These are phyloP conservation scores for Colletotrichum sp. DNA, from an alignment of 2,329 filamentous ascomycete genomes.

Conservation along the genomic window DNA sequence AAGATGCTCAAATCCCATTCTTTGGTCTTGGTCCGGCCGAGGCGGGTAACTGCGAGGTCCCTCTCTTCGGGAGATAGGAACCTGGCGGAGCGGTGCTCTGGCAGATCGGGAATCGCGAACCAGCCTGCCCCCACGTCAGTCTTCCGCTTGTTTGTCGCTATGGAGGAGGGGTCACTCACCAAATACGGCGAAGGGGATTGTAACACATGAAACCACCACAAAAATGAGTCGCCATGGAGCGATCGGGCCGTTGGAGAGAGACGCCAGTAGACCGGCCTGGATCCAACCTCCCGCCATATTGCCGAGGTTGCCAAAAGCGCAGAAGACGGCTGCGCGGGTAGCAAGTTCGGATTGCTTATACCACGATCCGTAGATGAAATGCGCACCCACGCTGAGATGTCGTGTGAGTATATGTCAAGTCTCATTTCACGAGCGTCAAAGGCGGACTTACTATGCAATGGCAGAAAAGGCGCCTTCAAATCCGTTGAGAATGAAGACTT, in stretches of 20 bases:
- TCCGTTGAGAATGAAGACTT: conserved; percentile 47
- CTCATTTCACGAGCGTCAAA: neutral
- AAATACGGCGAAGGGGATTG: conserved; percentile 44
- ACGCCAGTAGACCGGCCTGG: conserved; percentile 42
- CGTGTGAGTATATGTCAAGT: conserved; percentile 27
- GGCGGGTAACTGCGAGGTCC: conserved; percentile 39
- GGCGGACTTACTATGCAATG: conserved; percentile 40
- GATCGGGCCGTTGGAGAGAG: conserved; percentile 37
- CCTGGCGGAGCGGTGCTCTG: conserved; percentile 43
- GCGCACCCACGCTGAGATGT: conserved; percentile 35
- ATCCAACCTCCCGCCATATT: conserved; percentile 52
- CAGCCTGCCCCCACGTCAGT: conserved; percentile 34
- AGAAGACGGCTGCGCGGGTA: conserved; percentile 44
- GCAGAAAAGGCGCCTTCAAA: conserved; percentile 49
- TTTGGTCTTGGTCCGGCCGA: conserved; percentile 31
- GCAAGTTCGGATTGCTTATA: conserved; percentile 48
- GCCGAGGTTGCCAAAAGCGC: conserved; percentile 45
- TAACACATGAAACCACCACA: conserved; percentile 46
- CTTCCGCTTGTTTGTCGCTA: neutral
- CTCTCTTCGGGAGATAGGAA: conserved; percentile 39
- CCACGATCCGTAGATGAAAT: conserved; percentile 50
- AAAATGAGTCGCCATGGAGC: conserved; percentile 49
- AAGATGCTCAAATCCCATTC: neutral
- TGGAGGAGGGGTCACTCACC: conserved; percentile 26
- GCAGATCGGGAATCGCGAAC: conserved; percentile 49